Percentiles rank a stretch among this genome's conserved stretches.
Conservation (phyloP, 164 flowering plant genomes). For the Tetracentron sinense region DNA sequence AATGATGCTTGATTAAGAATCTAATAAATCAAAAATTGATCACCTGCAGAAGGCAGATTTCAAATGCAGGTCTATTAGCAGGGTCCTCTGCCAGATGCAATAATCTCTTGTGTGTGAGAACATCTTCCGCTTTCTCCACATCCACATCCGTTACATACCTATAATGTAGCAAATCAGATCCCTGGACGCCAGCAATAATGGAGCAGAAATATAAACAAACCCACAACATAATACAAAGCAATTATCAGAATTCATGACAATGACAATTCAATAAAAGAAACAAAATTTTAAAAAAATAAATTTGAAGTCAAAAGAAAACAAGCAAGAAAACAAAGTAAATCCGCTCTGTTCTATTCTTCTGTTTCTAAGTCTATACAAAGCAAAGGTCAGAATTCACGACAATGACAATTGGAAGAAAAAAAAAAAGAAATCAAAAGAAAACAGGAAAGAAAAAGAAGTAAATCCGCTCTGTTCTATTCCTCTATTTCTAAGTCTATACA, state of each 20-base stretch:
- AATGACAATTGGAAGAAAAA: background rate
- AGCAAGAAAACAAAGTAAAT: background rate
- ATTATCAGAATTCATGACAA: background rate
- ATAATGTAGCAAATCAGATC: slow-evolving; percentile 8
- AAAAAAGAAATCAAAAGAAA: background rate
- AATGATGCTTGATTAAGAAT: background rate
- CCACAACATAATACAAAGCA: no score
- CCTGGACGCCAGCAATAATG: background rate
- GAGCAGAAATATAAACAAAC: background rate
- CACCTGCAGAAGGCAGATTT: slow-evolving; percentile 90
- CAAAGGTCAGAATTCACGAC: background rate
- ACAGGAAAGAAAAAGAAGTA: background rate
- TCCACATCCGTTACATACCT: slow-evolving; percentile 97
- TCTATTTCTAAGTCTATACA: background rate
- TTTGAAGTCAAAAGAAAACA: background rate
- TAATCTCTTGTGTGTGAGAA: slow-evolving; percentile 74
- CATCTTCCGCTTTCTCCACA: slow-evolving; percentile 93
- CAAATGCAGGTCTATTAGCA: slow-evolving; percentile 62
- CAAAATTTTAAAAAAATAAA: background rate
- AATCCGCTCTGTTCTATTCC: background rate
- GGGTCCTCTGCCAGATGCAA: slow-evolving; percentile 75
- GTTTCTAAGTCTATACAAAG: background rate
- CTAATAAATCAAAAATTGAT: background rate
- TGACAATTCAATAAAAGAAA: background rate
- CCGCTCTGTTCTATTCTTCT: background rate